Conservation (phyloP, 2,329 filamentous ascomycete genomes). For the Lecanicillium sp. region DNA sequence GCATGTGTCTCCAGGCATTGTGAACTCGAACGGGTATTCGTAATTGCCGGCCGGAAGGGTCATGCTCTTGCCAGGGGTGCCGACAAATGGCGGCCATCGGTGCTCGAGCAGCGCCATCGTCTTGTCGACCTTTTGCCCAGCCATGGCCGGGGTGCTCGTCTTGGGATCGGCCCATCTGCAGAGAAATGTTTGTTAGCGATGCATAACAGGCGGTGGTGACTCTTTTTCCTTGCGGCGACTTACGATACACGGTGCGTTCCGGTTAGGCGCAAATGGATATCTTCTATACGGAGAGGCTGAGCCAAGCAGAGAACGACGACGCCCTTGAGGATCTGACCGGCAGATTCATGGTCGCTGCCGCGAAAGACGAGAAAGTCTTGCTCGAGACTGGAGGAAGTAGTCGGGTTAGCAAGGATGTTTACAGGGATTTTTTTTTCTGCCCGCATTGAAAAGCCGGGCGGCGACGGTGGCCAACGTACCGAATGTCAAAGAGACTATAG, state of each 20-base stretch:
- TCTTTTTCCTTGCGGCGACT: conserved; percentile 22
- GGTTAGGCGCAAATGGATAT: conserved; percentile 62
- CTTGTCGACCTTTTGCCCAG: conserved; percentile 51
- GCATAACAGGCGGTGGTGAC: neutral
- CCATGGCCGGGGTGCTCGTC: conserved; percentile 48
- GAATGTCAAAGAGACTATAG: conserved; percentile 49
- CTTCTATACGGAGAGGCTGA: conserved; percentile 60
- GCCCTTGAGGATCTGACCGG: conserved; percentile 66
- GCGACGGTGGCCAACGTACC: conserved; percentile 30
- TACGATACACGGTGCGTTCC: conserved; percentile 60
- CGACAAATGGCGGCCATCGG: conserved; percentile 59
- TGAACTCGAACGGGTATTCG: conserved; percentile 71
- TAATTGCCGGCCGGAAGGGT: conserved; percentile 67
- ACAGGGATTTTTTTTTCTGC: neutral
- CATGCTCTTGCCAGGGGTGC: conserved; percentile 44
- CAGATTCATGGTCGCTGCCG: conserved; percentile 65
- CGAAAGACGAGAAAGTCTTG: conserved; percentile 74
- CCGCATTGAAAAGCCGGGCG: neutral
- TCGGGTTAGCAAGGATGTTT: conserved; percentile 10
- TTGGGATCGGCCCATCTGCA: conserved; percentile 43
- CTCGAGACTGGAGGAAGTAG: conserved; percentile 50
- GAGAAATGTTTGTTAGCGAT: neutral
- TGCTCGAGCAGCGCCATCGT: conserved; percentile 56
- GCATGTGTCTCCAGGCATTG: conserved; percentile 62
- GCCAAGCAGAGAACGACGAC: conserved; percentile 66